Evolutionary conservation across 1,139 yeast genomes (phyloP), one percentile per base, ranked within the genome.

Genomic region (Barnettozyma hawaiiensis): DNA sequence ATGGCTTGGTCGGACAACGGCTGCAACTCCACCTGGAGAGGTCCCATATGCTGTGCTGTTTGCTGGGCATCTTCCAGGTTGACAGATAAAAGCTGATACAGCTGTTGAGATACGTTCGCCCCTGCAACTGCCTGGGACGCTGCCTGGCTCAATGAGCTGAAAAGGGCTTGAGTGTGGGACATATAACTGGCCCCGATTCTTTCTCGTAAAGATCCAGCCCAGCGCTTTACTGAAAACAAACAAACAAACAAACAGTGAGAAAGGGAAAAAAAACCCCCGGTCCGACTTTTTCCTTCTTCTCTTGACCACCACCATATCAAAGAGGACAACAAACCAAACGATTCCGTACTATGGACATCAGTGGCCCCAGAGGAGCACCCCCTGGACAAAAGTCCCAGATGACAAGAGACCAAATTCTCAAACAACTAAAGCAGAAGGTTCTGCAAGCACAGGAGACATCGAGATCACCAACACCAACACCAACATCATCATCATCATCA

Each of bases 1-100:
- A 66, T 45, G 19, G 59, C 54, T 7, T 44, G 39, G 40, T 56
- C 48, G 24, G 48, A 16, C 5, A 27, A 9, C 5, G 36, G 20
- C 15, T 32, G 34, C 4, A 48, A 37, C 3, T 39, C 45, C 3
- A 18, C 18, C 23, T 53, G 58, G 2, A 51, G 24, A 1, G 42
- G 23, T 2, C 49, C 40, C 11, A 48, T 32, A 15, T 31, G 34
- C 10, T 45, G 22, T 12, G 53, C 48, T 18, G 54, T 56, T 5
- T 37, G 37, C 7, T 37, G 37, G 3, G 14, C 34, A 8, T 31
- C 31, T 7, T 33, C 19, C 9, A 50, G 24, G 19, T 49, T 41
- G 7, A 49, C 34, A 11, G 44, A 38, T 1, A 50, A 26, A 5
- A 50, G 31, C 6, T 19, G n/a, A 4, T 44, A 40, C n/a, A 48